Percentiles rank a stretch among this genome's conserved stretches.
Conservation (phyloP, 1,139 yeast genomes). For the Geotrichum phurueaensis region DNA sequence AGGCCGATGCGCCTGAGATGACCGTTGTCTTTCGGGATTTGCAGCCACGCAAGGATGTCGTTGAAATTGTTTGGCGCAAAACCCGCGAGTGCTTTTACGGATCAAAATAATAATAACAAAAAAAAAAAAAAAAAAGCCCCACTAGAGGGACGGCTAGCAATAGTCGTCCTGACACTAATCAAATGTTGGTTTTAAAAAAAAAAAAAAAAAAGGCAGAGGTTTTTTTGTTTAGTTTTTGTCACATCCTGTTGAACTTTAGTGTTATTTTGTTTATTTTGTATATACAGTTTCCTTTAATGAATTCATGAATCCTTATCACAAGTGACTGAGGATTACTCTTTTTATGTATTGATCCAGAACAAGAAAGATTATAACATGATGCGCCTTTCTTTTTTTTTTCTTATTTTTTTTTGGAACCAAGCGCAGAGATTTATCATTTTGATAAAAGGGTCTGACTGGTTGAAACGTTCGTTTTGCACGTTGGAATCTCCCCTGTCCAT, state of each 20-base stretch:
- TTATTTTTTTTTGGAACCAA: too few relatives aligned
- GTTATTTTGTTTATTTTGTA: background rate
- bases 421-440: too few relatives aligned
- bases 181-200: background rate
- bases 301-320: background rate
- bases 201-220: too few relatives aligned
- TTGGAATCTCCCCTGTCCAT: too few relatives aligned
- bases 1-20: slow-evolving; percentile 34
- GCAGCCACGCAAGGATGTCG: slow-evolving; percentile 25
- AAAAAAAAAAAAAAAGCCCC: background rate
- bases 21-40: slow-evolving; percentile 43
- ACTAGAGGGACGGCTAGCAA: background rate
- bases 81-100: slow-evolving; percentile 23
- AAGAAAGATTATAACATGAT: too few relatives aligned
- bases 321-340: background rate
- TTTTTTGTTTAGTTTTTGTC: background rate
- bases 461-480: too few relatives aligned
- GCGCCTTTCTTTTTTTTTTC: background rate
- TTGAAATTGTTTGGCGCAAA: slow-evolving; percentile 28
- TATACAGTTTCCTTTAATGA: background rate
- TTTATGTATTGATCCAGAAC: background rate
- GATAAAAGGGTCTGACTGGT: too few relatives aligned
- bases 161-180: background rate
- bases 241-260: background rate
- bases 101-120: background rate